These are phyloP conservation scores for Beta corolliflora DNA, from an alignment of 179 eudicot genomes.

Conservation along the genomic window DNA sequence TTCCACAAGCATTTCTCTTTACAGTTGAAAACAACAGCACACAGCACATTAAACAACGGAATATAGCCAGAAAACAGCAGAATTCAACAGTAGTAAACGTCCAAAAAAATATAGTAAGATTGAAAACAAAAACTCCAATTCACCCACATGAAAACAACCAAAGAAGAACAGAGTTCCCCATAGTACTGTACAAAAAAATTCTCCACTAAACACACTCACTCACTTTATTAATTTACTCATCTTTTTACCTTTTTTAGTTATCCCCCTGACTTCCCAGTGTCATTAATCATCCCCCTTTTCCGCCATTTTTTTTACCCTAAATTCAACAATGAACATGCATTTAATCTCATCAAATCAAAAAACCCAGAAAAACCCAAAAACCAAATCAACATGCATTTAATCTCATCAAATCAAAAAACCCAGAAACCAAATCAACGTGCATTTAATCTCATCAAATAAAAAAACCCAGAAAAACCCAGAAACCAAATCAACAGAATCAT, in stretches of 20 bases:
- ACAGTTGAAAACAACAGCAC: slow-evolving; percentile 28
- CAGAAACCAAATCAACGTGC: neutral
- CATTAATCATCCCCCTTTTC: slow-evolving; percentile 4
- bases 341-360: slow-evolving; percentile 9
- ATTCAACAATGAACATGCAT: slow-evolving; percentile 21
- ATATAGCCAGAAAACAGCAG: slow-evolving; percentile 11
- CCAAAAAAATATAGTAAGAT: neutral
- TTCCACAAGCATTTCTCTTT: slow-evolving; percentile 1
- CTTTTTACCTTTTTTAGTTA: neutral
- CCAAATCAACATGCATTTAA: neutral
- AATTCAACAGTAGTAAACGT: neutral
- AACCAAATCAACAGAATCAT: neutral
- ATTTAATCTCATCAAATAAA: neutral
- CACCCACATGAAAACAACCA: slow-evolving; percentile 15
- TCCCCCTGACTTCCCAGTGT: neutral
- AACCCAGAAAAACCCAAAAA: slow-evolving; percentile 7
- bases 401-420: neutral
- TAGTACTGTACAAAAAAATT: neutral
- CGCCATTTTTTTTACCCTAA: neutral
- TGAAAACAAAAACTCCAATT: slow-evolving; percentile 29
- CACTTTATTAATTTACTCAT: neutral
- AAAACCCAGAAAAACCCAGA: slow-evolving; percentile 6
- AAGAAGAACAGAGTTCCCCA: slow-evolving; percentile 5
- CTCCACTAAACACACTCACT: slow-evolving; percentile 2
- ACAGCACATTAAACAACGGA: slow-evolving; percentile 21